Percentiles rank a stretch among this genome's conserved stretches.
These are phyloP conservation scores for Verticillium klebahnii DNA, from an alignment of 2,329 filamentous ascomycete genomes.

Conservation along the genomic window DNA sequence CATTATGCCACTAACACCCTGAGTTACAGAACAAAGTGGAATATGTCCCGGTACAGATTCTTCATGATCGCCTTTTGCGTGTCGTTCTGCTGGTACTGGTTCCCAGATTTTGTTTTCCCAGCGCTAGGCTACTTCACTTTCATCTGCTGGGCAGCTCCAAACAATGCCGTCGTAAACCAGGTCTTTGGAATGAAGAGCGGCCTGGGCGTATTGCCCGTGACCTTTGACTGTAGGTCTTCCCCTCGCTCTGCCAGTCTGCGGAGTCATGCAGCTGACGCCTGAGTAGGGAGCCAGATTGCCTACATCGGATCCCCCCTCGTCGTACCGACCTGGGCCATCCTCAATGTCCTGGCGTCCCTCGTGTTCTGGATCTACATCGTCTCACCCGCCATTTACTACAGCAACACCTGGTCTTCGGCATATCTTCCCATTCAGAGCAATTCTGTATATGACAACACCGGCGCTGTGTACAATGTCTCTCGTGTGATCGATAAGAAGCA, in stretches of 20 bases:
- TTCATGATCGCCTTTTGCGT: conserved; percentile 26
- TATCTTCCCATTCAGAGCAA: conserved; percentile 48
- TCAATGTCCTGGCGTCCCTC: conserved; percentile 41
- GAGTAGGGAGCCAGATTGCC: conserved; percentile 23
- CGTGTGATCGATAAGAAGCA: conserved; percentile 39
- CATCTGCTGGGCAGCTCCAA: conserved; percentile 43
- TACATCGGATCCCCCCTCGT: conserved; percentile 37
- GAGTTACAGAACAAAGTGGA: conserved; percentile 20
- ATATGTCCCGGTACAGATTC: conserved; percentile 25
- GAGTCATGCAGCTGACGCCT: neutral
- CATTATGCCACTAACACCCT: neutral
- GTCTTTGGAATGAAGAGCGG: conserved; percentile 43
- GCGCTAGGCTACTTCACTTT: conserved; percentile 38
- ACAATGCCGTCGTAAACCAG: conserved; percentile 40
- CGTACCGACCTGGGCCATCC: conserved; percentile 38
- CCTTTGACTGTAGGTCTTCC: conserved; percentile 30
- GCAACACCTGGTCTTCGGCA: conserved; percentile 44
- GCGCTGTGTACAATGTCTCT: conserved; percentile 40
- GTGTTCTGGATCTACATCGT: conserved; percentile 44
- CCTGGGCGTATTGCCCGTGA: conserved; percentile 33
- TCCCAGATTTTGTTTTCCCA: conserved; percentile 42
- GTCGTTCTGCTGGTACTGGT: conserved; percentile 43
- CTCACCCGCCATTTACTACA: conserved; percentile 39
- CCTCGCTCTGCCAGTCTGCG: conserved; percentile 10
- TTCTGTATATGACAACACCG: conserved; percentile 50